A percentile compares a stretch with the other conserved stretches of the same genome.
Conservation (phyloP, 148 eudicot species). For the Cornus suecica region DNA sequence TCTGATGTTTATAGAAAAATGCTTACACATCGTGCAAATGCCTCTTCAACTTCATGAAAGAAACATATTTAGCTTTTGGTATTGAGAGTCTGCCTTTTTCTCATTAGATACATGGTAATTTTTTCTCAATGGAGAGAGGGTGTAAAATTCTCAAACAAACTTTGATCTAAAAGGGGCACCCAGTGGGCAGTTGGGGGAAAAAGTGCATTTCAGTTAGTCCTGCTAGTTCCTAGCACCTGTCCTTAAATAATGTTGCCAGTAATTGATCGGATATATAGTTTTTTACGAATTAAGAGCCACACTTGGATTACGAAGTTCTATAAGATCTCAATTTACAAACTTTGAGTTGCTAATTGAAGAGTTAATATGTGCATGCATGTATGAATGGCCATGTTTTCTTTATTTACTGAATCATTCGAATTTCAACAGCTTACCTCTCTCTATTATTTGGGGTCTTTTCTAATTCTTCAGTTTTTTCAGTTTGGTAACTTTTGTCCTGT, state of each 20-base stretch:
- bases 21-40: too few relatives aligned
- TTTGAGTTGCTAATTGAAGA: neutral
- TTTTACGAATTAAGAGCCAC: neutral
- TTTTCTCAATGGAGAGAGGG: neutral
- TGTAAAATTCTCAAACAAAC: neutral
- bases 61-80: neutral
- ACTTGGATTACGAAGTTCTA: neutral
- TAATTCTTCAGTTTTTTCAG: neutral
- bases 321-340: neutral
- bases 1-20: too few relatives aligned
- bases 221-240: too few relatives aligned
- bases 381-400: too few relatives aligned
- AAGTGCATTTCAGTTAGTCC: too few relatives aligned
- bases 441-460: neutral
- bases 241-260: neutral
- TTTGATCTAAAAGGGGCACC: neutral
- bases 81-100: neutral
- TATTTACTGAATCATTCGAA: neutral
- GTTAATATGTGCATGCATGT: neutral
- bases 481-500: slow-evolving; percentile 15
- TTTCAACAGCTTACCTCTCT: neutral
- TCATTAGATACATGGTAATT: neutral
- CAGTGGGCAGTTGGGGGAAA: neutral
- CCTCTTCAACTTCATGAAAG: too few relatives aligned
- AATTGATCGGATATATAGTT: neutral